Base-by-base conservation (phyloP, 2,329 filamentous ascomycete species). In the Phaeosphaeria sp. region DNA sequence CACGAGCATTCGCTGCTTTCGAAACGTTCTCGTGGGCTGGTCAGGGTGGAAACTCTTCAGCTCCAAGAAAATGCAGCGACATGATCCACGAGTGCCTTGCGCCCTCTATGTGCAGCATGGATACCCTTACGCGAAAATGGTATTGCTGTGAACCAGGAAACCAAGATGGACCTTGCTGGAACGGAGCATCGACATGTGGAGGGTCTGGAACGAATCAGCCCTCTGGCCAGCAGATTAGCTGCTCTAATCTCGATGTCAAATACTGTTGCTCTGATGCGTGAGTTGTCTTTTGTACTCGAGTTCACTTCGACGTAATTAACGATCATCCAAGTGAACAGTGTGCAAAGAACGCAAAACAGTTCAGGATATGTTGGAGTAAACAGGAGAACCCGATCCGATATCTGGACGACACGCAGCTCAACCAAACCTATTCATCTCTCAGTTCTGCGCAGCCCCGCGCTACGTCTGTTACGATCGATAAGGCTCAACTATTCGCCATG, bases 321-420 rank as follows among this genome's bases (percentile, higher is more conserved):
- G 42, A 8, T 9, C 21, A 21, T 18, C 22, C 33, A 69, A 69
- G 56, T 47, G 53, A 59, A 25, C 39, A 42, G 9, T 59, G 56
- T 27, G 57, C 56, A 4, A 40, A 54, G 39, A 48, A 42, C 22
- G 25, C 49, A 59, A 57, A 59, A 51, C 67, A 70, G 53, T 66
- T 68, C 51, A 68, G 70, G 50, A 68, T 70, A 17, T 72, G 68
- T 60, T 72, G 67, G 67, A 62, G 59, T 13, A 60, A 53, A 20
- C 22, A 54, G 9, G 25, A 51, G 7, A 68, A 69, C 49, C 57
- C 60, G 6, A 39, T 68, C 21, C 56, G 54, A 17, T 56, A 56
- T 44, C 22, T 66, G 11, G 51, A 60, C 9, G 42, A 45, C 11
- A 56, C 59, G 6, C 22, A 48, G 18, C 47, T 55, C n/a, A 69